Percentiles rank a stretch among this genome's conserved stretches.
phyloP scores from a whole-genome alignment of 2,329 filamentous ascomycete species.

The Fusarium torulosum region DNA sequence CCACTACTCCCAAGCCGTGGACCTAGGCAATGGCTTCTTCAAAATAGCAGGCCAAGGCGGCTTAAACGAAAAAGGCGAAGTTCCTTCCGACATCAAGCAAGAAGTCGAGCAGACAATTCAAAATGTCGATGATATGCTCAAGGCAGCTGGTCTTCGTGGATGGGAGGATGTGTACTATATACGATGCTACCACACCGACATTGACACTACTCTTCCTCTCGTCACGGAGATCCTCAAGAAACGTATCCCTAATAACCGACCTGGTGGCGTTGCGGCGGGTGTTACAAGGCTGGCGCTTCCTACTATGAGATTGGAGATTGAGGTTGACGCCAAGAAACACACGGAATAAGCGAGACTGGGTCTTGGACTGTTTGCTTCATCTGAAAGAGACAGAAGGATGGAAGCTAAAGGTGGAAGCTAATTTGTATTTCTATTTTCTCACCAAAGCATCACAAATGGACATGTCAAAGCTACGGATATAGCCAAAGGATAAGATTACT shows the following conservation, averaged over 20 bases:
- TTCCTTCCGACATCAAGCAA: conserved; percentile 23
- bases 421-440: too few species aligned
- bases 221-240: conserved; percentile 24
- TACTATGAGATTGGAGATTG: conserved; percentile 41
- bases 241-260: conserved; percentile 28
- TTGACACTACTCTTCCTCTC: conserved; percentile 27
- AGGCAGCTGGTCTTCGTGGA: conserved; percentile 40
- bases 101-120: conserved; percentile 39
- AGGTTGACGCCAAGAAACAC: conserved; percentile 37
- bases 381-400: background rate
- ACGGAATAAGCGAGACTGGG: background rate
- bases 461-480: too few species aligned
- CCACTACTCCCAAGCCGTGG: conserved; percentile 46
- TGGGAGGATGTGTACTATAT: conserved; percentile 50
- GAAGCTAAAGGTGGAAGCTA: too few species aligned
- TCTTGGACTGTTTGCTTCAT: background rate
- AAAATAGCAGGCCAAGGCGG: conserved; percentile 47
- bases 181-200: conserved; percentile 44
- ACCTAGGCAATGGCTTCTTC: conserved; percentile 41
- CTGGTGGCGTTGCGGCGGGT: conserved; percentile 14
- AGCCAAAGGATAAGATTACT: too few species aligned
- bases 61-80: conserved; percentile 33
- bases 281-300: conserved; percentile 38
- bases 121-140: conserved; percentile 45
- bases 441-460: too few species aligned